Evolutionary conservation across 805 yeast genomes (phyloP).

Genomic region (Jamesozyma rosinii): DNA sequence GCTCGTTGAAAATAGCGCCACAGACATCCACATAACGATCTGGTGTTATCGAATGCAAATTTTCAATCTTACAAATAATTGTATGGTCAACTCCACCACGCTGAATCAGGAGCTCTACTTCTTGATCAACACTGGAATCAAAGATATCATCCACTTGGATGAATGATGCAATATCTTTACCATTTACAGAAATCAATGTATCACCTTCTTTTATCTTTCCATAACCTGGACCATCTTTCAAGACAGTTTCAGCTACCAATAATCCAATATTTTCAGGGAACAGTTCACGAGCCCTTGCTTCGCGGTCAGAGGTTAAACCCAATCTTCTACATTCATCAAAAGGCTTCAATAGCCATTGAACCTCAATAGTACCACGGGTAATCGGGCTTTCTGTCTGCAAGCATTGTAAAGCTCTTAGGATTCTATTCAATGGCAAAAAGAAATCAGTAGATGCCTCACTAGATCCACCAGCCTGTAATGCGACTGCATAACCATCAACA

Average conservation of each 20-base stretch:
- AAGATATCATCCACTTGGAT: slow-evolving; percentile 74
- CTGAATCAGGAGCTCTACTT: slow-evolving; percentile 49
- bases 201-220: slow-evolving; percentile 74
- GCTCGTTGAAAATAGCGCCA: slow-evolving; percentile 78
- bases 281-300: slow-evolving; percentile 51
- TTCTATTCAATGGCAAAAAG: slow-evolving; percentile 78
- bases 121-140: slow-evolving; percentile 58
- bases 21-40: slow-evolving; percentile 69
- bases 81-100: slow-evolving; percentile 59
- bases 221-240: slow-evolving; percentile 82
- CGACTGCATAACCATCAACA: slow-evolving; percentile 77
- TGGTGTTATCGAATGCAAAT: slow-evolving; percentile 77
- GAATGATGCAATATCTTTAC: slow-evolving; percentile 54
- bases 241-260: slow-evolving; percentile 69
- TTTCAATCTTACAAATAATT: slow-evolving; percentile 51
- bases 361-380: slow-evolving; percentile 86
- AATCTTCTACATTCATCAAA: slow-evolving; percentile 84
- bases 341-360: slow-evolving; percentile 79
- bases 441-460: slow-evolving; percentile 89
- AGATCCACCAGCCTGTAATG: slow-evolving; percentile 90
- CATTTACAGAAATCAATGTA: slow-evolving; percentile 65
- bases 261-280: slow-evolving; percentile 74
- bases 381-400: slow-evolving; percentile 51
- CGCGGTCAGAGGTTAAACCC: slow-evolving; percentile 71
- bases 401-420: slow-evolving; percentile 69